Conservation (phyloP, 2,329 filamentous ascomycete genomes). For the Trematosphaeria pertusa region DNA sequence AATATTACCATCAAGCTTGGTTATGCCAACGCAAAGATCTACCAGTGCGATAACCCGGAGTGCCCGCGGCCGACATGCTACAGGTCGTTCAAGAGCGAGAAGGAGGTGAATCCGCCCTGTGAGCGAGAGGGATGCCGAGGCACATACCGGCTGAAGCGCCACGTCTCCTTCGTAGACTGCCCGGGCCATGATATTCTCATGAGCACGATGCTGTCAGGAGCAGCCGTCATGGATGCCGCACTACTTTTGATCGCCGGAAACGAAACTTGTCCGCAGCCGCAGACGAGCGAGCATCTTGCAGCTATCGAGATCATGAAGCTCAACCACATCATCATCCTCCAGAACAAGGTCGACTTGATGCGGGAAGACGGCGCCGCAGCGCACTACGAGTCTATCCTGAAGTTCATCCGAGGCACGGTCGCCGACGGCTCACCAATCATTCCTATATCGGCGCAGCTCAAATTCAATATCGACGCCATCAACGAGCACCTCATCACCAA, state of each 20-base stretch:
- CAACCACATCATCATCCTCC: slow-evolving; percentile 98
- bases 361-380: slow-evolving; percentile 90
- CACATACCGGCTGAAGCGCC: slow-evolving; percentile 78
- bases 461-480: slow-evolving; percentile 99
- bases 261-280: slow-evolving; percentile 96
- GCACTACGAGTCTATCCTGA: slow-evolving; percentile 96
- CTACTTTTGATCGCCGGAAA: slow-evolving; percentile 96
- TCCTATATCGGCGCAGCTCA: slow-evolving; percentile 95
- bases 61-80: slow-evolving; percentile 96
- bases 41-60: slow-evolving; percentile 92
- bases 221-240: slow-evolving; percentile 98
- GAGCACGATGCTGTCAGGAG: slow-evolving; percentile 99
- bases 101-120: slow-evolving; percentile 95
- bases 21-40: slow-evolving; percentile 99
- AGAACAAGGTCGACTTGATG: slow-evolving; percentile 99
- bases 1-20: slow-evolving; percentile 99
- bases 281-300: slow-evolving; percentile 97
- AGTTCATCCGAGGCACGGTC: slow-evolving; percentile 97
- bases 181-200: slow-evolving; percentile 99
- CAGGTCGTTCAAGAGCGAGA: slow-evolving; percentile 97
- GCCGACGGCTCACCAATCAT: slow-evolving; percentile 95
- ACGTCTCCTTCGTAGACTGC: slow-evolving; percentile 88
- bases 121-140: slow-evolving; percentile 91
- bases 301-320: slow-evolving; percentile 99
- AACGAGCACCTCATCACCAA: slow-evolving; percentile 95